These are phyloP conservation scores for Sphagnum fallax DNA, from an alignment of 228 moss, liverwort and hornwort genomes.

Conservation along the genomic window DNA sequence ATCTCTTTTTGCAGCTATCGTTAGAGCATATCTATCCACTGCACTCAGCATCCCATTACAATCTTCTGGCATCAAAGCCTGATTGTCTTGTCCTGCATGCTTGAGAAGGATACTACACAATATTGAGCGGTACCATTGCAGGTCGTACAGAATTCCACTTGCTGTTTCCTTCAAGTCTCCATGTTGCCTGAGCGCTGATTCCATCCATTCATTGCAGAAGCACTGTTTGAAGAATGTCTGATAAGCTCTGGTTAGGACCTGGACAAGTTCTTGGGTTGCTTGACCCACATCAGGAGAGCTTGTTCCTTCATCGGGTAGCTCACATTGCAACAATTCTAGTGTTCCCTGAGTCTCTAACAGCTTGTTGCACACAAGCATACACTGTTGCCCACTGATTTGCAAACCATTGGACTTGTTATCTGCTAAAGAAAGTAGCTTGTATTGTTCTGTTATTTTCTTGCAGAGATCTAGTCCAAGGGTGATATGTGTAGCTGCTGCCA, in stretches of 20 bases:
- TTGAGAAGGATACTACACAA: conserved; percentile 7
- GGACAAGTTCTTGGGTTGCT: conserved; percentile 6
- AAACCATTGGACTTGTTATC: not conserved
- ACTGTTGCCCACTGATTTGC: conserved; percentile 6
- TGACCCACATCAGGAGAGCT: too few relatives aligned
- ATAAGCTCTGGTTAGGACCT: not conserved
- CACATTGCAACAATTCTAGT: not conserved
- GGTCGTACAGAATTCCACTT: conserved; percentile 2
- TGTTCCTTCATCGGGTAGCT: too few relatives aligned
- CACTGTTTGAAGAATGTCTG: conserved; percentile 12
- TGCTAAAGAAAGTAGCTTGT: too few relatives aligned
- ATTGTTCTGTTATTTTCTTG: too few relatives aligned
- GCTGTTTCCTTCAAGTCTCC: conserved; percentile 10
- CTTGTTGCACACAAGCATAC: conserved; percentile 13
- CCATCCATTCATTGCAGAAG: conserved; percentile 13
- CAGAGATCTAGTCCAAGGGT: too few relatives aligned
- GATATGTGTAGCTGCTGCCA: too few relatives aligned
- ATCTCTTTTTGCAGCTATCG: conserved; percentile 4
- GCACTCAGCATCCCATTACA: conserved; percentile 8
- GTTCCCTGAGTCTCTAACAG: not conserved
- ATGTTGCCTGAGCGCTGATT: conserved; percentile 8
- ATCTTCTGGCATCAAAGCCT: not conserved
- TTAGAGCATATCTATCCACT: conserved; percentile 1
- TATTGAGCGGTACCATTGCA: conserved; percentile 12
- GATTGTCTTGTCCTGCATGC: not conserved